Percentiles rank a stretch among this genome's conserved stretches.
Conservation (phyloP, 106 monocot genomes). For the Cymbidium sinense region DNA sequence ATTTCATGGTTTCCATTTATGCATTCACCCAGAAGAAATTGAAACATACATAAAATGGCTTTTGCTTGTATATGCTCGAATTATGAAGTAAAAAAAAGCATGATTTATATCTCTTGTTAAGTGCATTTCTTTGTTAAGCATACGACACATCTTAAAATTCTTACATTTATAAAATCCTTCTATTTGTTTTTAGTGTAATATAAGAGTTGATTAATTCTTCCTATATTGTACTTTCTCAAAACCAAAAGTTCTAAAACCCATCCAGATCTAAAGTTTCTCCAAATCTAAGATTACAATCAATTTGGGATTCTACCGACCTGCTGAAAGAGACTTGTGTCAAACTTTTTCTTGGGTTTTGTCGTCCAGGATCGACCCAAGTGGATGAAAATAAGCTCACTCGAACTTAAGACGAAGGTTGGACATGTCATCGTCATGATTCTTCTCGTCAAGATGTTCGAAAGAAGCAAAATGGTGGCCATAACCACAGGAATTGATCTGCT, state of each 20-base stretch:
- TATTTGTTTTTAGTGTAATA: too few relatives aligned
- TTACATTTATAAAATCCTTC: background rate
- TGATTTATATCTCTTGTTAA: background rate
- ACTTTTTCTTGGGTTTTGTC: slow-evolving; percentile 4
- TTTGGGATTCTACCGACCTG: background rate
- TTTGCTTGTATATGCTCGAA: background rate
- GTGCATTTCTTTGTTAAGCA: background rate
- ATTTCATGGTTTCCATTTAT: background rate
- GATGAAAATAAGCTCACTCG: slow-evolving; percentile 88
- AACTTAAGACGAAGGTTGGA: slow-evolving; percentile 87
- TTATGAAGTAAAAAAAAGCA: background rate
- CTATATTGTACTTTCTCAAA: too few relatives aligned
- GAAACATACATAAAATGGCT: background rate
- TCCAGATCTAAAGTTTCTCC: too few relatives aligned
- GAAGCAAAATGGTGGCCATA: slow-evolving; percentile 89
- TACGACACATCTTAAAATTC: background rate
- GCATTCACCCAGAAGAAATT: background rate
- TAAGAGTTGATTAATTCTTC: too few relatives aligned
- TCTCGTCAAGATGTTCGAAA: slow-evolving; percentile 95
- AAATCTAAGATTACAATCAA: too few relatives aligned
- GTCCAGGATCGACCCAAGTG: slow-evolving; percentile 79
- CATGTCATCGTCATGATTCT: slow-evolving; percentile 96
- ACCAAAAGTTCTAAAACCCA: too few relatives aligned
- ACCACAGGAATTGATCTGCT: slow-evolving; percentile 76
- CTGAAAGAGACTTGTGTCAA: background rate